Evolutionary conservation across 352 stramenopile genomes (phyloP), one percentile per base, ranked within the genome.

Genomic region (Peronospora destructor): DNA sequence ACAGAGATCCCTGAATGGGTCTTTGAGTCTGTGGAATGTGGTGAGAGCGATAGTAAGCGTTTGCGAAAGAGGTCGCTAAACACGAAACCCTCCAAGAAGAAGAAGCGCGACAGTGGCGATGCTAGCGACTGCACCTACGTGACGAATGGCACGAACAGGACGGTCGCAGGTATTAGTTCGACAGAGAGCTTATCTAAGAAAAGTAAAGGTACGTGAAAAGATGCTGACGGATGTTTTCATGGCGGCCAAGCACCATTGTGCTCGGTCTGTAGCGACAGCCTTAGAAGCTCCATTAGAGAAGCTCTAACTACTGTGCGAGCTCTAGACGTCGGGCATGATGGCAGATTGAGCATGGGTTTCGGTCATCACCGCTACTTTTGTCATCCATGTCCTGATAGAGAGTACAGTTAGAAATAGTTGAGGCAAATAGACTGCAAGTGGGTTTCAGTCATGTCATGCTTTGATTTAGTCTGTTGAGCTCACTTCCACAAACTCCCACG

Each of bases 1-100:
- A 40, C 53, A 0, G 47, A 82, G 29, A 68, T 93, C 33, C 79
- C 79, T 0, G 44, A 73, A 13, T 93, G 83, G 83, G 66, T 93
- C 8, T 28, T 81, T 0, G 48, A 85, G 30, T 73, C 69, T 6
- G 60, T 61, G 11, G 38, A 59, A 45, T 35, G 10, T 32, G 36
- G 46, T 11, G 50, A 43, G 19, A 47, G 45, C 13, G 50, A 69
- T 49, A 57, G 52, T n/a, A 66, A 68, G 17, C 61, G 64, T 21
- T 42, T 71, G 13, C 58, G 51, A 21, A 70, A 65, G 45, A 30
- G 30, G 4, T 38, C 49, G 14, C 35, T 56, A 12, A 45, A 33
- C 19, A 39, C 45, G 28, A 65, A 61, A 3, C 33, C 3, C 0
- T 53, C 45, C 41, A 65, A 61, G 50, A 67, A 60, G 52, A 71